Conservation (phyloP, 805 yeast species). For the Candida loeiensis region DNA sequence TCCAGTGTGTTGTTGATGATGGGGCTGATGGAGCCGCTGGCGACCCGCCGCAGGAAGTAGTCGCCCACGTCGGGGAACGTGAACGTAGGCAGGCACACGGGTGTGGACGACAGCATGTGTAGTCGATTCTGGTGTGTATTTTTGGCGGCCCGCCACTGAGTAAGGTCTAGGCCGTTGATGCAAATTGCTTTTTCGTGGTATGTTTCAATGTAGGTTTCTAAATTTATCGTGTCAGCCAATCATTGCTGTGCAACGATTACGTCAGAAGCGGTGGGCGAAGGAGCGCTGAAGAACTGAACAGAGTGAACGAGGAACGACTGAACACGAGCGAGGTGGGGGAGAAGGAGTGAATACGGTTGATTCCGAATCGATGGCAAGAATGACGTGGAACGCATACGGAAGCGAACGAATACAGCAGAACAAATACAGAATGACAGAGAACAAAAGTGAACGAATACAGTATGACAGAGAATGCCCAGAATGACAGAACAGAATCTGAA, state of each 20-base stretch:
- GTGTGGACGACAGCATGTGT: constrained; percentile 4
- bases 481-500: too few species aligned
- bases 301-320: too few species aligned
- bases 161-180: constrained; percentile 2
- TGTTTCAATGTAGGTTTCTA: constrained; percentile 1
- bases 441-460: too few species aligned
- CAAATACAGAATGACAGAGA: too few species aligned
- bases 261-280: too few species aligned
- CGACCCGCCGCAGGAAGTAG: constrained; percentile 5
- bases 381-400: too few species aligned
- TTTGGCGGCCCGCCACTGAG: background rate
- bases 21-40: constrained; percentile 24
- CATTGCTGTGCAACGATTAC: background rate
- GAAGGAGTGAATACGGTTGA: too few species aligned
- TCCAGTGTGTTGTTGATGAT: constrained; percentile 28
- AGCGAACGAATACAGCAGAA: too few species aligned
- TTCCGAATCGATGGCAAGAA: too few species aligned
- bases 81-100: constrained; percentile 8
- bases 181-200: constrained; percentile 1
- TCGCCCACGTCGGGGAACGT: constrained; percentile 8
- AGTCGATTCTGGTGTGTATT: background rate
- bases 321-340: too few species aligned
- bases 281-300: too few species aligned
- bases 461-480: too few species aligned
- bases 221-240: constrained; percentile 2